A percentile compares a stretch with the other conserved stretches of the same genome.
These are phyloP conservation scores for Terana coerulea DNA, from an alignment of 768 basidiomycete species.

Conservation along the genomic window DNA sequence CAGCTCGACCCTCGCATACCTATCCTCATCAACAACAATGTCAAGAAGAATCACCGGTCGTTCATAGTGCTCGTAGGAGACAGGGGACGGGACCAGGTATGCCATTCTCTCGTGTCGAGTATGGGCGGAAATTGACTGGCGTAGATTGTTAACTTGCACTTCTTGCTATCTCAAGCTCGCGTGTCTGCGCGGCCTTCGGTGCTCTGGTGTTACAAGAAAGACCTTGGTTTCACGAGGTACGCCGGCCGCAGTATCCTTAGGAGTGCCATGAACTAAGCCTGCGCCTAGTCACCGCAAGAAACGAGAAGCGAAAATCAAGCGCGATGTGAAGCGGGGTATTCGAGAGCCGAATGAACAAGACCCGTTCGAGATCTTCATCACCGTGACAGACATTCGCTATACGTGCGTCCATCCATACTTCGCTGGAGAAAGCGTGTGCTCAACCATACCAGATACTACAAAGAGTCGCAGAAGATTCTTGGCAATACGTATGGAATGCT, in stretches of 20 bases:
- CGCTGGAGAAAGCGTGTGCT: too few relatives aligned
- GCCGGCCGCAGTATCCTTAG: too few relatives aligned
- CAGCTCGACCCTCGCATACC: constrained; percentile 92
- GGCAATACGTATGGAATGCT: constrained; percentile 99
- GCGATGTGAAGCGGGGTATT: constrained; percentile 91
- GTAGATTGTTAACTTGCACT: constrained; percentile 93
- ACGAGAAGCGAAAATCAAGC: constrained; percentile 93
- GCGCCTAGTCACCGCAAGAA: constrained; percentile 89
- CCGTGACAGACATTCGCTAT: constrained; percentile 98
- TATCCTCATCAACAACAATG: constrained; percentile 89
- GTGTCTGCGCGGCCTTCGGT: constrained; percentile 88
- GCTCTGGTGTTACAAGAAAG: constrained; percentile 99
- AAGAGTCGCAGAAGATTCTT: constrained; percentile 94
- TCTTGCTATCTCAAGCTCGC: constrained; percentile 86
- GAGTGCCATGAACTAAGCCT: too few relatives aligned
- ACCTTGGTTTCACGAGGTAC: constrained; percentile 91
- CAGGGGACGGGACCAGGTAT: constrained; percentile 84
- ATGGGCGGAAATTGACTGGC: background rate
- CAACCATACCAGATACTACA: constrained; percentile 96
- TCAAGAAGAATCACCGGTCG: constrained; percentile 87
- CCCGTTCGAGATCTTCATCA: constrained; percentile 97
- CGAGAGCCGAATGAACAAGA: constrained; percentile 93
- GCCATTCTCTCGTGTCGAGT: constrained; percentile 18
- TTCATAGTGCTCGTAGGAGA: constrained; percentile 98
- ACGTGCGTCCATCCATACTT: constrained; percentile 54